A percentile compares a stretch with the other conserved stretches of the same genome.
These are phyloP conservation scores for Torulaspora indica DNA, from an alignment of 805 yeast species.

Conservation along the genomic window DNA sequence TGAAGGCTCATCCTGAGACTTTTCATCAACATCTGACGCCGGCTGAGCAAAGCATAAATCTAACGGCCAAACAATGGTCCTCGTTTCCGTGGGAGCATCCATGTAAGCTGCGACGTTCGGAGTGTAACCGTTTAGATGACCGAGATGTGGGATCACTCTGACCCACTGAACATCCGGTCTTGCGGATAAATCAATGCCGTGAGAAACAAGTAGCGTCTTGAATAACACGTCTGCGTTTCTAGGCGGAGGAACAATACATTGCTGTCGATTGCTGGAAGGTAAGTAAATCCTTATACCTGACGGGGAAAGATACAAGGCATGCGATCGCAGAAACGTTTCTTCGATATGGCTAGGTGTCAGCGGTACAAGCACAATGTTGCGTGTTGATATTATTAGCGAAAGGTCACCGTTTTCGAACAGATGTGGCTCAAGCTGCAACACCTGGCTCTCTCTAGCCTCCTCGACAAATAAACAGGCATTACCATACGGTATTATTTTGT, in stretches of 20 bases:
- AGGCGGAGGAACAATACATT: conserved; percentile 41
- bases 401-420: conserved; percentile 45
- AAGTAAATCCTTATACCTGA: conserved; percentile 50
- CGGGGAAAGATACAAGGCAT: conserved; percentile 49
- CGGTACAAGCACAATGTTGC: conserved; percentile 34
- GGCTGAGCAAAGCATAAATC: conserved; percentile 59
- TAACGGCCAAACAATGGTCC: conserved; percentile 69
- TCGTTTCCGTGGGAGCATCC: conserved; percentile 46
- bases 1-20: conserved; percentile 13
- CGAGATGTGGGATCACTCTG: conserved; percentile 60
- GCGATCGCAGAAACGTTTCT: conserved; percentile 27
- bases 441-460: conserved; percentile 23
- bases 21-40: conserved; percentile 13
- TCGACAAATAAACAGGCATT: conserved; percentile 39
- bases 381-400: conserved; percentile 35
- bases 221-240: conserved; percentile 38
- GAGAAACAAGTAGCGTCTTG: conserved; percentile 38
- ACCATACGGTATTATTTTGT: conserved; percentile 47
- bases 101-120: conserved; percentile 57
- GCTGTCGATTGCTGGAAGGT: conserved; percentile 35
- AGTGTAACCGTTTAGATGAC: conserved; percentile 64
- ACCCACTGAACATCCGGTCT: conserved; percentile 49
- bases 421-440: conserved; percentile 46
- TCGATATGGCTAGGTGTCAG: conserved; percentile 28
- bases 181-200: conserved; percentile 32